These are phyloP conservation scores for Plasmodium gonderi DNA, from an alignment of 169 alveolate genomes.

Conservation along the genomic window DNA sequence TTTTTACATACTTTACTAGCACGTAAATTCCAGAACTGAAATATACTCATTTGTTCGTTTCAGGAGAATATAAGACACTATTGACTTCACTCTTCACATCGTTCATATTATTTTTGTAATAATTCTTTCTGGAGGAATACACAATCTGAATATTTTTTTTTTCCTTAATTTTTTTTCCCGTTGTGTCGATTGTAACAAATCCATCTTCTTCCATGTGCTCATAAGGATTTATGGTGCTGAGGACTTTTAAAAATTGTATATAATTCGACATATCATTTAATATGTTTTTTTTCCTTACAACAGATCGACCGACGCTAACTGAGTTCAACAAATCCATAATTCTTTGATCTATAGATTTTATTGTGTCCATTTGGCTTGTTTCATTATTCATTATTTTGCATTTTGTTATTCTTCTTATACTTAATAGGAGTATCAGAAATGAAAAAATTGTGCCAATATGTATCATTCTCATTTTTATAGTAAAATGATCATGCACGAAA, in stretches of 20 bases:
- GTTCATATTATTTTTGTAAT: slow-evolving; percentile 47
- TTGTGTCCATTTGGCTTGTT: not conserved
- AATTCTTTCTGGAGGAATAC: slow-evolving; percentile 6
- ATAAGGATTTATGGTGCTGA: slow-evolving; percentile 2
- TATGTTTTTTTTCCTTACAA: slow-evolving; percentile 19
- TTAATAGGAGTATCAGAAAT: not conserved
- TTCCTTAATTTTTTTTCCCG: not conserved
- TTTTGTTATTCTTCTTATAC: not conserved
- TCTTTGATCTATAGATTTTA: not conserved
- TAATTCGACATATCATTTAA: slow-evolving; percentile 17
- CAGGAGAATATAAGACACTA: not conserved
- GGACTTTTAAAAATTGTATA: slow-evolving; percentile 21
- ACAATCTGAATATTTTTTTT: not conserved
- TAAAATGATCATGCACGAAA: not conserved
- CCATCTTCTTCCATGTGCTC: slow-evolving; percentile 17
- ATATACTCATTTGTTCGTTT: no score
- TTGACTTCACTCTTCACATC: slow-evolving; percentile 26
- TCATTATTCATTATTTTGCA: not conserved
- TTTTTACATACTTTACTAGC: no score
- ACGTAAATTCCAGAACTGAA: no score
- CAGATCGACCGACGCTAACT: not conserved
- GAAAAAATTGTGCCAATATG: not conserved
- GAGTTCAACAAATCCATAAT: slow-evolving; percentile 38
- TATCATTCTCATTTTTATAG: not conserved
- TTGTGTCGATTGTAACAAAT: slow-evolving; percentile 12